Percentiles rank a stretch among this genome's conserved stretches.
These are phyloP conservation scores for Citrus cavaleriei DNA, from an alignment of 345 rosid species.

Conservation along the genomic window DNA sequence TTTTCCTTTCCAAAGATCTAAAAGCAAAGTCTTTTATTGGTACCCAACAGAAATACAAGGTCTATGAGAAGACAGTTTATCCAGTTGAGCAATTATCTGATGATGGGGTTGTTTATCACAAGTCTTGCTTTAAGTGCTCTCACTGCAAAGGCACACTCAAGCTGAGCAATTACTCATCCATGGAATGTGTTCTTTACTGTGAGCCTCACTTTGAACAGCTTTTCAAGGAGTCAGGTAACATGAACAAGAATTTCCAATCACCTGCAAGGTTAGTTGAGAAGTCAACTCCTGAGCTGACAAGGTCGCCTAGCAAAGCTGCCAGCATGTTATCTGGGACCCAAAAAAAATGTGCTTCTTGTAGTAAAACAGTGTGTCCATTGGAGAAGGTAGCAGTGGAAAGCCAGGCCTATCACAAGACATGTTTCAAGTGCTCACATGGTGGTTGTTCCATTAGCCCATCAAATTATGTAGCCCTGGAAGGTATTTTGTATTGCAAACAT, in stretches of 20 bases:
- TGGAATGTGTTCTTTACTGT: conserved; percentile 97
- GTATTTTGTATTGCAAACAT: no score
- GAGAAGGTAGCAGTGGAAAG: no score
- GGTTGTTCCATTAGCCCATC: no score
- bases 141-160: conserved; percentile 83
- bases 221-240: conserved; percentile 89
- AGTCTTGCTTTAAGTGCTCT: no score
- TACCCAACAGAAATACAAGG: no score
- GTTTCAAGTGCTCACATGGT: no score
- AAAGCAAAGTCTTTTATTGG: not conserved
- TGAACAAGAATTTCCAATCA: conserved; percentile 89
- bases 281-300: conserved; percentile 77
- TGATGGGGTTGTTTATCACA: no score
- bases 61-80: no score
- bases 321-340: conserved; percentile 96
- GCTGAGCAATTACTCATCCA: conserved; percentile 92
- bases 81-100: no score
- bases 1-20: conserved; percentile 16
- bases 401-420: no score
- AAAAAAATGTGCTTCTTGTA: not conserved
- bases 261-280: conserved; percentile 88
- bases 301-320: conserved; percentile 93
- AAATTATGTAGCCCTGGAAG: no score
- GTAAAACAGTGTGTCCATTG: no score
- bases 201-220: conserved; percentile 98